Conservation (phyloP, 2,329 filamentous ascomycete genomes). For the Aspergillus aculeatus region DNA sequence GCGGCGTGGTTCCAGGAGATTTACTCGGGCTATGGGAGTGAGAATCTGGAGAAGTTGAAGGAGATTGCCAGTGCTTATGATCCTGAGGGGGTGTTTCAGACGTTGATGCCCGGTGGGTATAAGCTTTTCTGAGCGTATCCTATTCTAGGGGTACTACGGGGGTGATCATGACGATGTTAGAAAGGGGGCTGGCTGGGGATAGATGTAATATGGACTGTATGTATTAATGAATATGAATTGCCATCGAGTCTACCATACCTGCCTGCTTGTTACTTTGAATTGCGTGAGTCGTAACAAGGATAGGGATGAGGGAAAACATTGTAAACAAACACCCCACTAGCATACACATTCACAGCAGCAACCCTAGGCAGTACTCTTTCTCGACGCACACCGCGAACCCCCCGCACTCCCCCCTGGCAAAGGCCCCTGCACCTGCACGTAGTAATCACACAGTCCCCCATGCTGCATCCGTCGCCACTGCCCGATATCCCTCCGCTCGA, state of each 20-base stretch:
- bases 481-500: conserved; percentile 8
- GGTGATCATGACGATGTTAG: no score
- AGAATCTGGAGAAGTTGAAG: conserved; percentile 31
- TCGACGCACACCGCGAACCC: background rate
- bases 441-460: background rate
- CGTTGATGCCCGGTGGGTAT: conserved; percentile 39
- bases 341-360: no score
- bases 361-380: background rate
- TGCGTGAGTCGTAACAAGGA: no score
- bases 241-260: no score
- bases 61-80: conserved; percentile 38
- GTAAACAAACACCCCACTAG: background rate
- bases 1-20: conserved; percentile 38
- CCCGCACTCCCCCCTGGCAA: background rate
- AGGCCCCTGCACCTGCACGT: background rate
- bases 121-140: no score
- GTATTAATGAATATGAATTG: no score
- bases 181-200: background rate
- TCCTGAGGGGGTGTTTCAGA: conserved; percentile 39
- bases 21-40: conserved; percentile 35
- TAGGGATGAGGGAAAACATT: no score
- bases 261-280: no score
- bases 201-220: no score
- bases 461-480: conserved; percentile 6
- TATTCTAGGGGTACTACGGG: no score